Percentiles rank a stretch among this genome's conserved stretches.
Conservation (phyloP, 768 basidiomycete genomes). For the Tremella mesenterica region DNA sequence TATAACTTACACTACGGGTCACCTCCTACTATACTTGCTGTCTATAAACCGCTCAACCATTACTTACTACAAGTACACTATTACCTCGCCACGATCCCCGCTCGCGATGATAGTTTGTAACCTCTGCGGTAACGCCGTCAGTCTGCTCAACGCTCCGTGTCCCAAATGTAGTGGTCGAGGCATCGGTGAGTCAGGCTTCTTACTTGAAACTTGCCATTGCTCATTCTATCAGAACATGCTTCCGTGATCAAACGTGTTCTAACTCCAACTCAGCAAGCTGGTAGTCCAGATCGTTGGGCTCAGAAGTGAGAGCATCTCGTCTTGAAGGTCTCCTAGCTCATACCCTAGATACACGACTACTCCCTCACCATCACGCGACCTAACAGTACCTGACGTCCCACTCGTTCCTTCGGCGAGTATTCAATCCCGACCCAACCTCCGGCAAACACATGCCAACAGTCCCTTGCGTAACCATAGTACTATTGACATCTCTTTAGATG, state of each 20-base stretch:
- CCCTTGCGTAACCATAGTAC: no score
- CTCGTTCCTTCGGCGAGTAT: no score
- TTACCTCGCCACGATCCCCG: neutral
- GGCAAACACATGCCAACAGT: no score
- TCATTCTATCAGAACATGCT: neutral
- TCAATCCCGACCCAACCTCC: no score
- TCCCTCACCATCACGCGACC: no score
- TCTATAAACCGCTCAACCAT: no score
- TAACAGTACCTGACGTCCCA: no score
- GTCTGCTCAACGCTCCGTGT: neutral
- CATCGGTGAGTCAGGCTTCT: slow-evolving; percentile 5
- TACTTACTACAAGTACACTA: no score
- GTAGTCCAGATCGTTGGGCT: slow-evolving; percentile 15
- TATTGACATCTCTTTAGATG: neutral
- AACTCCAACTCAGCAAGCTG: slow-evolving; percentile 1
- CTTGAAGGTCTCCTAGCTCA: no score
- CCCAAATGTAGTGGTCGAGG: slow-evolving; percentile 10
- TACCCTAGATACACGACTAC: no score
- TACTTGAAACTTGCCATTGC: neutral
- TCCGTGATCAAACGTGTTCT: neutral
- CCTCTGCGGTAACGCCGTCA: slow-evolving; percentile 8
- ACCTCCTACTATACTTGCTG: no score
- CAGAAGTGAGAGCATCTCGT: slow-evolving; percentile 5
- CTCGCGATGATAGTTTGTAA: slow-evolving; percentile 19
- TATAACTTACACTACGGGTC: no score